phyloP scores from a whole-genome alignment of 768 basidiomycete genomes.

The Mycena metata region DNA sequence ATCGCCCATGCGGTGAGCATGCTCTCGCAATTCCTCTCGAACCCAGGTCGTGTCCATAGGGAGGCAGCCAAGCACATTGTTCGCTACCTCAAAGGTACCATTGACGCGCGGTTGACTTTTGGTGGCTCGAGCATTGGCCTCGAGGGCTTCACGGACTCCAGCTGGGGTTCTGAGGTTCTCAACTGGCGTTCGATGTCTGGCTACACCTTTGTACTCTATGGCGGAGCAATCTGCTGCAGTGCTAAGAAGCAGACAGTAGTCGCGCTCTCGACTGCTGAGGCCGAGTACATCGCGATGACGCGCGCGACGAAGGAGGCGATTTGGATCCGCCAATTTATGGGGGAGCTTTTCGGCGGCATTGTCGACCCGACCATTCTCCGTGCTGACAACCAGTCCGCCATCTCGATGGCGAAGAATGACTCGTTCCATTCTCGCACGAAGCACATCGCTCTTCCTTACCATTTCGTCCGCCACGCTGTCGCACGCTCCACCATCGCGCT shows the following conservation, averaged over 20 bases:
- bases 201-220: conserved; percentile 47
- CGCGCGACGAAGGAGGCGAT: conserved; percentile 40
- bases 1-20: conserved; percentile 39
- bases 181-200: conserved; percentile 44
- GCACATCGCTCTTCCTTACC: conserved; percentile 48
- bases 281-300: conserved; percentile 49
- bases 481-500: conserved; percentile 40
- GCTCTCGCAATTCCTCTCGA: conserved; percentile 46
- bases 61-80: conserved; percentile 50
- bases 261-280: conserved; percentile 52
- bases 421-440: conserved; percentile 44
- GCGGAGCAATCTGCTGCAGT: conserved; percentile 50
- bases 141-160: conserved; percentile 35
- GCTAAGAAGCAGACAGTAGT: conserved; percentile 47
- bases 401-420: conserved; percentile 38
- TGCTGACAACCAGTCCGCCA: conserved; percentile 38
- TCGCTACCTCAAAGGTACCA: conserved; percentile 49
- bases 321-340: conserved; percentile 44
- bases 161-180: conserved; percentile 20
- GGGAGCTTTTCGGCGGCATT: conserved; percentile 28
- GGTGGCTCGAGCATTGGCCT: conserved; percentile 33
- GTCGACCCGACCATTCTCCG: conserved; percentile 32
- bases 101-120: conserved; percentile 1
- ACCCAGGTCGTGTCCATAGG: conserved; percentile 50
- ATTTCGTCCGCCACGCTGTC: conserved; percentile 47